These are phyloP conservation scores for Lepidium africanum DNA, from an alignment of 345 rosid genomes.

Conservation along the genomic window DNA sequence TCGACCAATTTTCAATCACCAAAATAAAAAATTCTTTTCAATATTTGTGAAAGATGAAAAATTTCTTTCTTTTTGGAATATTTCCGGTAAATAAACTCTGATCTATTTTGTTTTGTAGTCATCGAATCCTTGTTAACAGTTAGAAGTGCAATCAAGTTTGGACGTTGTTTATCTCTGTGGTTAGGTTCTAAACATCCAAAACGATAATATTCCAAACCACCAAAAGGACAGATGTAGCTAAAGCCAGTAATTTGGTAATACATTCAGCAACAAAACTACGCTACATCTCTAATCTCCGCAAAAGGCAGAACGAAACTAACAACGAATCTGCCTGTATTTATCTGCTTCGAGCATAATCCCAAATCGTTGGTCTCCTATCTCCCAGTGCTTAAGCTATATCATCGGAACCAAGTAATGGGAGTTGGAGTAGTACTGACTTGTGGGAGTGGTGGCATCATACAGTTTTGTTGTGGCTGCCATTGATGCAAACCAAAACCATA, in stretches of 20 bases:
- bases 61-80: no score
- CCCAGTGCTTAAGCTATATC: not conserved
- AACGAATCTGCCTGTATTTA: not conserved
- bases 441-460: conserved; percentile 45
- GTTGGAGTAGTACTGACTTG: conserved; percentile 36
- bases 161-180: no score
- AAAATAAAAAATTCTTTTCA: no score
- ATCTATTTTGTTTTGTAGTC: no score
- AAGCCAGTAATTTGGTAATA: not conserved
- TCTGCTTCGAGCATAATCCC: not conserved
- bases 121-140: no score
- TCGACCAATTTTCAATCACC: no score
- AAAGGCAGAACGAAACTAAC: not conserved
- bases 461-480: conserved; percentile 49
- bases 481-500: conserved; percentile 26
- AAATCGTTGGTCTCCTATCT: not conserved
- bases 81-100: no score
- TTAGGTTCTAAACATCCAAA: not conserved
- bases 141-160: no score
- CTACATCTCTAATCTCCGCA: not conserved
- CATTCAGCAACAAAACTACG: not conserved
- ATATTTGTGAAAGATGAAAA: no score
- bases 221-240: not conserved
- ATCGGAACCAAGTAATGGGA: conserved; percentile 51
- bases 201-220: not conserved